phyloP scores from a whole-genome alignment of 2,329 filamentous ascomycete species.

The Diaporthe vexans region DNA sequence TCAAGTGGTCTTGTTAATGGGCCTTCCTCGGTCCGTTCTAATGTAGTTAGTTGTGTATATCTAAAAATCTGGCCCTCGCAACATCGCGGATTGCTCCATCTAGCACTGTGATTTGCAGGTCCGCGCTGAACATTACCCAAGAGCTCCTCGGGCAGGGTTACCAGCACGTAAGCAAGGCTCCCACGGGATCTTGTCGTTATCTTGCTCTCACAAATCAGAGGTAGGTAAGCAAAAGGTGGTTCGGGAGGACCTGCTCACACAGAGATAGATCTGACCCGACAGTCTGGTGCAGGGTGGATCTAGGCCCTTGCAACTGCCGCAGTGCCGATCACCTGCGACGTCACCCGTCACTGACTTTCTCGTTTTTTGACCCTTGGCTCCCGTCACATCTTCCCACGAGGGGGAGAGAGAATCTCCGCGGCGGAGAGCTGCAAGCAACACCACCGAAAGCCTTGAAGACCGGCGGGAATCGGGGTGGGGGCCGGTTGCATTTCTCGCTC shows the following conservation, averaged over 20 bases:
- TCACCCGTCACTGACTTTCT: slow-evolving; percentile 16
- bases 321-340: slow-evolving; percentile 17
- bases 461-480: not conserved
- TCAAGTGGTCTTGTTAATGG: not conserved
- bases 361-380: not conserved
- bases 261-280: slow-evolving; percentile 28
- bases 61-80: not conserved
- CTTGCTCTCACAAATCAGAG: not conserved
- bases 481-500: slow-evolving; percentile 8
- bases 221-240: not conserved
- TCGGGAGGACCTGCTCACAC: not conserved
- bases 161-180: not conserved
- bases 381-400: not conserved
- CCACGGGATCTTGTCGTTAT: not conserved
- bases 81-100: too few relatives aligned
- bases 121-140: not conserved
- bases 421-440: not conserved
- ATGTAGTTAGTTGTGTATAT: not conserved
- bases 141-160: not conserved
- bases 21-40: not conserved
- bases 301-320: slow-evolving; percentile 24
- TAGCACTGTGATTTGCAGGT: not conserved
- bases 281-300: slow-evolving; percentile 25
- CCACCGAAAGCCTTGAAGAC: not conserved
- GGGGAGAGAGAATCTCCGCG: not conserved